Evolutionary conservation across 2,329 filamentous ascomycete genomes (phyloP), one percentile per base, ranked within the genome.

Genomic region (Curvularia eragrostidis): DNA sequence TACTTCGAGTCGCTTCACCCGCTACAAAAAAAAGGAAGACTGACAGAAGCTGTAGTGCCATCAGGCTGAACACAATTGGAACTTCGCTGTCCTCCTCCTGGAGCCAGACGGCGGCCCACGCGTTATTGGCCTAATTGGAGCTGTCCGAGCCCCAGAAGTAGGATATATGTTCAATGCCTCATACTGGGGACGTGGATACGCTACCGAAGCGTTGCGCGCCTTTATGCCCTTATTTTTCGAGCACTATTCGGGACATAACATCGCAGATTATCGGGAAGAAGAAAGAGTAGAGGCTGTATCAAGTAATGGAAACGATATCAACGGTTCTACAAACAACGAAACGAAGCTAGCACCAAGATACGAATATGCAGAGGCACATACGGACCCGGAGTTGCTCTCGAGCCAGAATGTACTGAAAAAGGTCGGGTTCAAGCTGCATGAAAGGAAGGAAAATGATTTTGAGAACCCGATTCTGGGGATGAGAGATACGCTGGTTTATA

Each of bases 321-420:
- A 36, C 18, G 54, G 50, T 15, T n/a, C n/a, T 19, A 32, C 32
- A 19, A 49, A 38, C 32, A 38, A 24, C 5, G 26, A 21, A 19
- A 46, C 24, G 26, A 39, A 13, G 19, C 26, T 58, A n/a, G 56
- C 56, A 21, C 56, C 56, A 18, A 41, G 47, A 44, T 58, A 53
- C 26, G 60, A 63, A 7, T 73, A 75, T 52, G 65, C 79, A 19
- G 76, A 79, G 59, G 79, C 83, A 1, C 71, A 84, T 6, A 83
- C 84, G 9, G 79, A 83, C 36, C 71, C 71, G 0, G 68, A 71
- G 12, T 88, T 90, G 64, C 54, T 58, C 7, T 78, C 77, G 3
- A 90, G 87, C 63, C 81, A 82, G 56, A 79, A 79, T 3, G 83
- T 91, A 7, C 63, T 90, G 53, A 65, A 71, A 47, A 89, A 88